Evolutionary conservation across 345 rosid species (phyloP).

Genomic region (Eucalyptus erythrocorys): DNA sequence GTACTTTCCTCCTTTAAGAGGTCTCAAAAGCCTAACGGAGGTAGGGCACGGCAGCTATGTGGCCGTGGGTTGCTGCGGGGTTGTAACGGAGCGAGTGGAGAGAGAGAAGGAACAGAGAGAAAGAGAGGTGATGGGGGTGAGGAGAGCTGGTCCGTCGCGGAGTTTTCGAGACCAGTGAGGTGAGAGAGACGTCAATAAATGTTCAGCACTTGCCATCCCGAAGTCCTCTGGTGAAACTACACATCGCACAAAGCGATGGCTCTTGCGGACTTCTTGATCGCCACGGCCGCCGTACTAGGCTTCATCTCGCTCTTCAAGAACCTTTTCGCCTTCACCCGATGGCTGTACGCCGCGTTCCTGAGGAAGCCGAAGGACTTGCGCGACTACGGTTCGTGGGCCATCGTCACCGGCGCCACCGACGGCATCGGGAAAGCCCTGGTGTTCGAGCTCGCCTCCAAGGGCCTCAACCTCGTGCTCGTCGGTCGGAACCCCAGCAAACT

Average conservation of each 20-base stretch:
- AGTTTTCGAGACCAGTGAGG: too few relatives aligned
- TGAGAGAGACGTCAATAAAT: too few relatives aligned
- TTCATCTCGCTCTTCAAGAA: conserved; percentile 2
- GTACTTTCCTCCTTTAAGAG: too few relatives aligned
- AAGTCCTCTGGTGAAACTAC: background rate
- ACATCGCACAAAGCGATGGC: background rate
- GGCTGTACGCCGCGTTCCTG: conserved; percentile 23
- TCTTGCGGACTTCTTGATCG: background rate
- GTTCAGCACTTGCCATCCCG: background rate
- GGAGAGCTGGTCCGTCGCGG: too few relatives aligned
- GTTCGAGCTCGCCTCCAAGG: conserved; percentile 20
- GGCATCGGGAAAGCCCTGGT: conserved; percentile 44
- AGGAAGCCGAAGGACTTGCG: conserved; percentile 26
- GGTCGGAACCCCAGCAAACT: conserved; percentile 28
- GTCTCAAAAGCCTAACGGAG: too few relatives aligned
- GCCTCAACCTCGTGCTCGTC: conserved; percentile 24
- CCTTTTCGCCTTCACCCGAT: background rate
- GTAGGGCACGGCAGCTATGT: too few relatives aligned
- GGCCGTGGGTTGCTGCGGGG: too few relatives aligned
- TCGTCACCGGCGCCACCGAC: conserved; percentile 37
- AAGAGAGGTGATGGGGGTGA: too few relatives aligned
- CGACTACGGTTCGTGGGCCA: conserved; percentile 33
- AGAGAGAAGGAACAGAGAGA: too few relatives aligned
- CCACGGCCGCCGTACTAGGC: conserved; percentile 2
- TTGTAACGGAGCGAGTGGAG: too few relatives aligned